Conservation (phyloP, 2,329 filamentous ascomycete species). For the Lachnellula cervina region DNA sequence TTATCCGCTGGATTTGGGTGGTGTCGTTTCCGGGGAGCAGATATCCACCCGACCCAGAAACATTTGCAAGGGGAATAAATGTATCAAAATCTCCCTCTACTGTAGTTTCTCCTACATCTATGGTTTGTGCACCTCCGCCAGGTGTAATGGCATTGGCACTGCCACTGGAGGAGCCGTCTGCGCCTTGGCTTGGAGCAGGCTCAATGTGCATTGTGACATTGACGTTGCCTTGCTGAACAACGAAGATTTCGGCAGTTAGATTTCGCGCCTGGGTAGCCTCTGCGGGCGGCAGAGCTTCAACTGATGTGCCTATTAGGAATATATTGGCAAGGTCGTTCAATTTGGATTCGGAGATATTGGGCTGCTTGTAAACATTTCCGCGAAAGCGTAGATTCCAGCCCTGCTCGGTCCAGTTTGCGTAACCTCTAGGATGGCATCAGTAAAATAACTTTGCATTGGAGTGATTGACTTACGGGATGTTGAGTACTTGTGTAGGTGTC, state of each 20-base stretch:
- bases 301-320: conserved; percentile 62
- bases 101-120: conserved; percentile 62
- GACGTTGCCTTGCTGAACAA: conserved; percentile 65
- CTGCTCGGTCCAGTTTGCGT: conserved; percentile 73
- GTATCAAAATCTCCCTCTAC: conserved; percentile 66
- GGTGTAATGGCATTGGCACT: conserved; percentile 44
- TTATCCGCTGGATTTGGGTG: conserved; percentile 59
- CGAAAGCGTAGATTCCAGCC: conserved; percentile 74
- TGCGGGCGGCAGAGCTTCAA: conserved; percentile 52
- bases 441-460: neutral
- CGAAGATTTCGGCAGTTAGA: conserved; percentile 65
- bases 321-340: conserved; percentile 65
- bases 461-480: conserved; percentile 50
- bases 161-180: conserved; percentile 41
- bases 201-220: conserved; percentile 61
- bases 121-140: conserved; percentile 55
- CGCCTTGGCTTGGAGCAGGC: conserved; percentile 52
- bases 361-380: conserved; percentile 78
- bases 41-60: conserved; percentile 45
- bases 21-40: conserved; percentile 62
- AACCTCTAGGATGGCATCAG: conserved; percentile 38
- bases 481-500: conserved; percentile 64
- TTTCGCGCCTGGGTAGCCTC: conserved; percentile 68
- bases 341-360: conserved; percentile 59
- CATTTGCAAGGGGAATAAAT: conserved; percentile 59